Conservation (phyloP, 2,329 filamentous ascomycete genomes). For the Periconia digitata region DNA sequence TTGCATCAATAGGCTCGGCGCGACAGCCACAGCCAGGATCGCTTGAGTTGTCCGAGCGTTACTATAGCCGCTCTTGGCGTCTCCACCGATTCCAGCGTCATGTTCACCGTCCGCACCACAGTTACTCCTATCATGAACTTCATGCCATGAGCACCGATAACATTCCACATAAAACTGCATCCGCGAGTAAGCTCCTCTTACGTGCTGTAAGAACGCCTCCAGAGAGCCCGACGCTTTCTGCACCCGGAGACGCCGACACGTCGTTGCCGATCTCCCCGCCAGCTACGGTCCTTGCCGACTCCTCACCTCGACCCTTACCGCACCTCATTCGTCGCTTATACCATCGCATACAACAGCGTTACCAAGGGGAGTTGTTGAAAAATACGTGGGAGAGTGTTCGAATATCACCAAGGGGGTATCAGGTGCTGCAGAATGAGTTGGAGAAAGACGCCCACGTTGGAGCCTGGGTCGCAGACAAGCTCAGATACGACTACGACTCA, state of each 20-base stretch:
- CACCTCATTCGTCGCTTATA: neutral
- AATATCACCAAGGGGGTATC: neutral
- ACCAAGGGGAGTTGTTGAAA: neutral
- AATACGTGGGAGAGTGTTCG: neutral
- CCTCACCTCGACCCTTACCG: neutral
- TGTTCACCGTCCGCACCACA: no score
- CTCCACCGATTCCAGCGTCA: neutral
- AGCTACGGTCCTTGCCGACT: neutral
- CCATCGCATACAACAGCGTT: neutral
- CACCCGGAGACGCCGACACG: neutral
- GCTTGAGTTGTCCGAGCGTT: no score
- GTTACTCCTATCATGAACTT: no score
- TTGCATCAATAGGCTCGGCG: no score
- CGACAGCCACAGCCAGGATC: no score
- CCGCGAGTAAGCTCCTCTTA: no score
- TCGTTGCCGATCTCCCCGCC: neutral
- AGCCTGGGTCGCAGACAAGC: slow-evolving; percentile 1
- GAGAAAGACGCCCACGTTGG: neutral
- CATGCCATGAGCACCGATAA: no score
- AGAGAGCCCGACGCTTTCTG: no score
- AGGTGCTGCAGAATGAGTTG: neutral
- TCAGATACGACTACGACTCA: neutral
- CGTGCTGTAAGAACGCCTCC: no score
- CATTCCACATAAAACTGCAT: no score
- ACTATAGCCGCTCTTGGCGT: neutral